Evolutionary conservation across 2,329 filamentous ascomycete species (phyloP).

Genomic region (Colletotrichum sublineola): DNA sequence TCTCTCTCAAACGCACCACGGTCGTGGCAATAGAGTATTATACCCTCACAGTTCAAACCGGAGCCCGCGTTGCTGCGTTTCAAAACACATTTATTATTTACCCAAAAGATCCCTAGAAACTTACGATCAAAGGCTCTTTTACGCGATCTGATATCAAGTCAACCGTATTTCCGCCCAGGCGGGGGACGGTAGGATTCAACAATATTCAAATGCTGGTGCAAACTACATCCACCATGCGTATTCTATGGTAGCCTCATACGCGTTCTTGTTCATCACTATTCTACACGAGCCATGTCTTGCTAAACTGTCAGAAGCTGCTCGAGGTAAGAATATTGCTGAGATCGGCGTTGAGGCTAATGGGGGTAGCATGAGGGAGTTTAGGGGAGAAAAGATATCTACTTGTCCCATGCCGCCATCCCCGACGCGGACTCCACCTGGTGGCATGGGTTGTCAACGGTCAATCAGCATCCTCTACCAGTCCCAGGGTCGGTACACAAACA

Average conservation of each 20-base stretch:
- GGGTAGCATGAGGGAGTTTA: not conserved
- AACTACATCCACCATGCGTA: constrained; percentile 28
- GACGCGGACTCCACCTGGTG: not conserved
- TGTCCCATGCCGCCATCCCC: constrained; percentile 3
- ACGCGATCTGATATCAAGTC: not conserved
- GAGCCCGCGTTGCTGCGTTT: not conserved
- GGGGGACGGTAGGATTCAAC: not conserved
- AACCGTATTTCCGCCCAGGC: not conserved
- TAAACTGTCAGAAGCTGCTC: constrained; percentile 9
- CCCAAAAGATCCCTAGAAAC: constrained; percentile 2
- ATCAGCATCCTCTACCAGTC: not conserved
- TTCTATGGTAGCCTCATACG: constrained; percentile 16
- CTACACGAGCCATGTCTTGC: constrained; percentile 6
- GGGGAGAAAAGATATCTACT: not conserved
- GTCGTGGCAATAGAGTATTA: constrained; percentile 8
- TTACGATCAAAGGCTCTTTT: not conserved
- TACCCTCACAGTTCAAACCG: not conserved
- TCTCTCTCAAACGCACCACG: not conserved
- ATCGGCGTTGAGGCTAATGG: not conserved
- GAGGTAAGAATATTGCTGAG: not conserved
- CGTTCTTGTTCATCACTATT: constrained; percentile 20
- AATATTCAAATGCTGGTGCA: constrained; percentile 23
- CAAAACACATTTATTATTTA: constrained; percentile 10
- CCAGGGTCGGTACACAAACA: not conserved
- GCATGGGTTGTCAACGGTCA: not conserved